These are phyloP conservation scores for Rhizopus delemar DNA, from an alignment of 371 early-diverging fungal genomes.

Conservation along the genomic window DNA sequence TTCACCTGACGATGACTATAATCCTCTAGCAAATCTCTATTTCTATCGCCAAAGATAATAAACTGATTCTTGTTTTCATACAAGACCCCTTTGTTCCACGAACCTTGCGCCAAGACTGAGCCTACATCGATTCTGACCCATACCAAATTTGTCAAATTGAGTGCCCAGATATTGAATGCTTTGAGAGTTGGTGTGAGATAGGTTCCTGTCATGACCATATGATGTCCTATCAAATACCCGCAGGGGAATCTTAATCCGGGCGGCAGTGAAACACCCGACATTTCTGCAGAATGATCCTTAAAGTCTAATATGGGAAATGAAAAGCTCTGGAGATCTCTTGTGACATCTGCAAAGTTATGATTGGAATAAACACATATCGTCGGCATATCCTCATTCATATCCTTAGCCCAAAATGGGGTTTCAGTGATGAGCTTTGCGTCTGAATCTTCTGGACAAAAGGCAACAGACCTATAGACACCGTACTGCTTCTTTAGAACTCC, in stretches of 20 bases:
- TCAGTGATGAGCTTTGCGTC: conserved; percentile 12
- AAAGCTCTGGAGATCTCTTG: conserved; percentile 68
- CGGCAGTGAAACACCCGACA: conserved; percentile 67
- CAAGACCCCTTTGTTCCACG: conserved; percentile 79
- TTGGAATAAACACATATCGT: conserved; percentile 74
- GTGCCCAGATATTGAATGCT: conserved; percentile 75
- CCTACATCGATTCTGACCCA: conserved; percentile 78
- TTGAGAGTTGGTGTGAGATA: conserved; percentile 67
- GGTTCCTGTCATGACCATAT: conserved; percentile 74
- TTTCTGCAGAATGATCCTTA: conserved; percentile 62
- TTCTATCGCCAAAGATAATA: conserved; percentile 72
- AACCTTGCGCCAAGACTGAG: conserved; percentile 63
- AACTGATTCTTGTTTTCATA: conserved; percentile 62
- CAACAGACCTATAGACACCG: conserved; percentile 77
- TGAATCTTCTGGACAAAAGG: conserved; percentile 39
- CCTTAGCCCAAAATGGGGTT: conserved; percentile 26
- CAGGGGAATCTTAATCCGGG: conserved; percentile 82
- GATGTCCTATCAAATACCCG: conserved; percentile 69
- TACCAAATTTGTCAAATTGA: conserved; percentile 62
- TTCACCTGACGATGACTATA: conserved; percentile 79
- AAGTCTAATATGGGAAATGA: conserved; percentile 29
- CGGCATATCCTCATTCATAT: conserved; percentile 6
- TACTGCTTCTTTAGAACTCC: conserved; percentile 65
- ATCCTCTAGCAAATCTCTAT: conserved; percentile 69
- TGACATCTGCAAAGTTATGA: conserved; percentile 77